Evolutionary conservation across 192 early-diverging fungal genomes (phyloP).

Genomic region (Umbelopsis sp.): DNA sequence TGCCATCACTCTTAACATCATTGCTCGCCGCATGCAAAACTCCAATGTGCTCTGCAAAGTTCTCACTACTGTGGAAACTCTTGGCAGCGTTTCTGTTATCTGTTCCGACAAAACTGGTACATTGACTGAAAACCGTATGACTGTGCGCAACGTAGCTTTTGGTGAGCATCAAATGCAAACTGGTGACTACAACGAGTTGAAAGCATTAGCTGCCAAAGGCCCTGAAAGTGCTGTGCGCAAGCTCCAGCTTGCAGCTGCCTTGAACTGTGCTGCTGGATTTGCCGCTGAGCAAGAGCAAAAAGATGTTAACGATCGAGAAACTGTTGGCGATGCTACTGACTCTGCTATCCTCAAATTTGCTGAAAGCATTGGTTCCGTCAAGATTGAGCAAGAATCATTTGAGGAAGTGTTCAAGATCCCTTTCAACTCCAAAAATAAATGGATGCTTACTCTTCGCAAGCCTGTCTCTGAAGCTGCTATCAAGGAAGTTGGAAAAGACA

Average conservation of each 20-base stretch:
- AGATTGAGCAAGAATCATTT: slow-evolving; percentile 13
- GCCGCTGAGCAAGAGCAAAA: slow-evolving; percentile 47
- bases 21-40: slow-evolving; percentile 75
- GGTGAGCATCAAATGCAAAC: slow-evolving; percentile 37
- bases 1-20: slow-evolving; percentile 69
- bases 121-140: slow-evolving; percentile 81
- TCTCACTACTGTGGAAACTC: slow-evolving; percentile 83
- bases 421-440: slow-evolving; percentile 79
- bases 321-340: slow-evolving; percentile 88
- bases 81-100: slow-evolving; percentile 77
- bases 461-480: slow-evolving; percentile 20
- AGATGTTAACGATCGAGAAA: slow-evolving; percentile 49
- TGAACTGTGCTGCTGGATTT: slow-evolving; percentile 76
- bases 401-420: slow-evolving; percentile 57
- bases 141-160: slow-evolving; percentile 53
- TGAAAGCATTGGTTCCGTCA: slow-evolving; percentile 29
- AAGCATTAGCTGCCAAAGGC: background rate
- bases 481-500: slow-evolving; percentile 25
- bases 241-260: slow-evolving; percentile 24
- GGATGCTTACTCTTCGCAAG: slow-evolving; percentile 59
- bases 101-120: slow-evolving; percentile 95
- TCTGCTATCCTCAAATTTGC: slow-evolving; percentile 77
- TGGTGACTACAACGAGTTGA: slow-evolving; percentile 4
- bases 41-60: slow-evolving; percentile 78
- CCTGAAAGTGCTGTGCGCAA: slow-evolving; percentile 29